These are phyloP conservation scores for Elaeagnus macrophylla DNA, from an alignment of 306 rosid genomes.

Conservation along the genomic window DNA sequence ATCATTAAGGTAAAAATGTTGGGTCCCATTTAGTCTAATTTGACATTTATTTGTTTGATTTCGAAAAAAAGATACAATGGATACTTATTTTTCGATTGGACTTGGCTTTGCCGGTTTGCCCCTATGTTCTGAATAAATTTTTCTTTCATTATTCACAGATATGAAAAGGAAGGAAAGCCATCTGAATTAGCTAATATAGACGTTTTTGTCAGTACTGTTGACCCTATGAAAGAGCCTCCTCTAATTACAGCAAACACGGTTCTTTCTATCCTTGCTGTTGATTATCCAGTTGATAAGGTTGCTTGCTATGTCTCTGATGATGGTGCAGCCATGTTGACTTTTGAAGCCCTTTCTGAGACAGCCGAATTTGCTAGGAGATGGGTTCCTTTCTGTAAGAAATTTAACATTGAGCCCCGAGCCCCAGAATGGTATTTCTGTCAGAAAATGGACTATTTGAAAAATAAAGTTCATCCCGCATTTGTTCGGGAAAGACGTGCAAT, in stretches of 20 bases:
- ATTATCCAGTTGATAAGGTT: conserved; percentile 89
- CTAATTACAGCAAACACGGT: conserved; percentile 92
- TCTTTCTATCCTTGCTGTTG: conserved; percentile 84
- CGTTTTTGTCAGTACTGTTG: conserved; percentile 92
- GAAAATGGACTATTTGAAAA: conserved; percentile 81
- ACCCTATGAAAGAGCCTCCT: conserved; percentile 95
- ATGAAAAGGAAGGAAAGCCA: conserved; percentile 93
- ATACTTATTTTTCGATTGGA: no score
- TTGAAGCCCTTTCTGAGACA: conserved; percentile 96
- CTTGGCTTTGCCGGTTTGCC: neutral
- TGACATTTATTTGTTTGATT: neutral
- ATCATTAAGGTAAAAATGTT: conserved; percentile 54
- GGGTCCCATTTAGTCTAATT: neutral
- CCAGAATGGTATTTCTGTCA: conserved; percentile 89
- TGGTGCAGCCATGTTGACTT: conserved; percentile 99
- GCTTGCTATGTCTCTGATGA: conserved; percentile 98
- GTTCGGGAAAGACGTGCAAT: conserved; percentile 95
- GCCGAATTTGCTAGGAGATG: conserved; percentile 87
- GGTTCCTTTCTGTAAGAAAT: conserved; percentile 85
- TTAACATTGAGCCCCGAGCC: conserved; percentile 78
- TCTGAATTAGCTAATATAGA: conserved; percentile 68
- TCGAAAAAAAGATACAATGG: neutral
- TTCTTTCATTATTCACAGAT: conserved; percentile 43
- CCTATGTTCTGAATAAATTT: conserved; percentile 7
- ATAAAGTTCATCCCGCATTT: conserved; percentile 86